These are phyloP conservation scores for Fusarium hainanense DNA, from an alignment of 2,329 filamentous ascomycete genomes.

Conservation along the genomic window DNA sequence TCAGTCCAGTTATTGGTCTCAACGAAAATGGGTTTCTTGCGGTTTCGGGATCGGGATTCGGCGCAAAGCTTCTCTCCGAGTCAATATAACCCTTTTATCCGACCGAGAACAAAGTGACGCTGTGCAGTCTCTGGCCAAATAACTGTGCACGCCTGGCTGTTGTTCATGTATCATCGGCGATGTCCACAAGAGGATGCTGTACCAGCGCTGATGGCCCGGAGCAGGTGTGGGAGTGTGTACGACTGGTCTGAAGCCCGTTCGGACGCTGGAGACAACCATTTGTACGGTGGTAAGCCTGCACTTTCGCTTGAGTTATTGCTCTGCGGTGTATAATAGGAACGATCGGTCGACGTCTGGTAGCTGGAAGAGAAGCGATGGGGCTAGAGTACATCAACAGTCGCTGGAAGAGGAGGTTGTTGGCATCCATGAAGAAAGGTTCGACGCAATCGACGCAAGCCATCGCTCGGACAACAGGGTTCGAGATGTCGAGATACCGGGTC, in stretches of 20 bases:
- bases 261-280: too few species aligned
- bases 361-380: fast-evolving
- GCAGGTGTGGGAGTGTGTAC: neutral
- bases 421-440: neutral
- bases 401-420: fast-evolving
- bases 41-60: too few species aligned
- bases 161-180: too few species aligned
- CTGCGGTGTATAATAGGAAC: fast-evolving
- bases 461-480: neutral
- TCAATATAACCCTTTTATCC: too few species aligned
- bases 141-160: too few species aligned
- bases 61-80: too few species aligned
- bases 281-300: too few species aligned
- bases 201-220: neutral
- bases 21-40: too few species aligned
- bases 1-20: too few species aligned
- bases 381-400: neutral
- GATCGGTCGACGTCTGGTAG: neutral
- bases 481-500: neutral
- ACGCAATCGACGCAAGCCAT: neutral
- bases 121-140: too few species aligned
- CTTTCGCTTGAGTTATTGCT: neutral
- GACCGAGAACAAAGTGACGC: too few species aligned
- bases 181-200: neutral
- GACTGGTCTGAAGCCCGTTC: neutral